Conservation (phyloP, 495 filamentous ascomycete species). For the Neurospora sp. region DNA sequence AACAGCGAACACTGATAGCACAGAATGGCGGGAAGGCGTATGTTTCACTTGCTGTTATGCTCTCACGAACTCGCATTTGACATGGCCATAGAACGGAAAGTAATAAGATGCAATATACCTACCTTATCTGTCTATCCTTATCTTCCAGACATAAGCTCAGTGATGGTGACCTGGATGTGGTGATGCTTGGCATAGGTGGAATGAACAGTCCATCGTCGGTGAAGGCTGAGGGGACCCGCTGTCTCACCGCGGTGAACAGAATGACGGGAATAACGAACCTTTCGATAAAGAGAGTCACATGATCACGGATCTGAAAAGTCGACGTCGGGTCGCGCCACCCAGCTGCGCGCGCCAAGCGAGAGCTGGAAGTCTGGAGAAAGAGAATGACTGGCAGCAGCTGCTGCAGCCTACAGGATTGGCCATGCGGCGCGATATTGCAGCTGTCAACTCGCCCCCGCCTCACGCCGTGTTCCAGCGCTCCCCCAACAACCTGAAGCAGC, state of each 20-base stretch:
- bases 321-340: background rate
- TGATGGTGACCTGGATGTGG: background rate
- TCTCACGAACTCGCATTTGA: background rate
- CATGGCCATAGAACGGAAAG: background rate
- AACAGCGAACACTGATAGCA: background rate
- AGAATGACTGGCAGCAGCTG: background rate
- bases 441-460: background rate
- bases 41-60: background rate
- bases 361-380: background rate
- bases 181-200: background rate
- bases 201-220: background rate
- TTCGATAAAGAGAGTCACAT: background rate
- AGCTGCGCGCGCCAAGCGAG: background rate
- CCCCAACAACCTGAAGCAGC: background rate
- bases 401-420: background rate
- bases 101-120: background rate
- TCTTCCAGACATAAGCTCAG: background rate
- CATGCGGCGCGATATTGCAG: background rate
- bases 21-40: background rate
- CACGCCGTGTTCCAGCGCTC: background rate
- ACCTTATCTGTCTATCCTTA: background rate
- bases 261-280: background rate
- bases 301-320: background rate
- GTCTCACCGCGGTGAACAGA: background rate
- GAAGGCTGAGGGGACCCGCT: background rate